Evolutionary conservation across 352 stramenopile species (phyloP), one percentile per base, ranked within the genome.

Genomic region (Thalassiosira livingstoniorum): DNA sequence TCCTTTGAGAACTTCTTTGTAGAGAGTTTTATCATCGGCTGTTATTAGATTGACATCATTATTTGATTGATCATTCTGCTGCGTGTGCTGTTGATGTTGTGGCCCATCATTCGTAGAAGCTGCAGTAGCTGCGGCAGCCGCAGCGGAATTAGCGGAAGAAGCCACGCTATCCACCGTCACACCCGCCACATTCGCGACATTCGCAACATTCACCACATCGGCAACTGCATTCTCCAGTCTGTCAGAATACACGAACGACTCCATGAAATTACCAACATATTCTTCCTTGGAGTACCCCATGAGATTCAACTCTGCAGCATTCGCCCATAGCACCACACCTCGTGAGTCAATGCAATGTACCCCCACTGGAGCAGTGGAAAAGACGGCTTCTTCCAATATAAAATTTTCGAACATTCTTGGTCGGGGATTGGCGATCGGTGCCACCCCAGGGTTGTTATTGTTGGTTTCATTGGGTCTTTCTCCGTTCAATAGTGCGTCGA

Each of bases 271-370:
- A 13, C 87, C 87, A 13, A 92, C 67, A 54, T 90, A 92, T 61
- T 88, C 77, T n/a, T 88, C 80, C n/a, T 73, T 68, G 55, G 53
- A n/a, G 54, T 78, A 88, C 4, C 87, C 85, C 23, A 92, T 66
- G 35, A 91, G 65, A 43, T 85, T 82, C 4, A 92, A 65, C 70
- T 90, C 83, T 0, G 76, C 82, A 2, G 63, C 35, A 23, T 90
- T 90, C 4, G 77, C 82, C 87, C 87, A 92, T 27, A 92, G 45
- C 1, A 92, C 65, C 4, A 80, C 47, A 1, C 87, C 87, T 0
- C 42, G 34, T 47, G 47, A 32, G 47, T 82, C 71, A 15, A 91
- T 55, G 39, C 83, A 92, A 39, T 92, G 87, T 37, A 92, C 32
- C 4, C 80, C 87, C 2, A 92, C 80, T 27, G 87, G 87, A 42